Percentiles rank a stretch among this genome's conserved stretches.
phyloP scores from a whole-genome alignment of 2,329 filamentous ascomycete species.

The Zasmidium angulare region DNA sequence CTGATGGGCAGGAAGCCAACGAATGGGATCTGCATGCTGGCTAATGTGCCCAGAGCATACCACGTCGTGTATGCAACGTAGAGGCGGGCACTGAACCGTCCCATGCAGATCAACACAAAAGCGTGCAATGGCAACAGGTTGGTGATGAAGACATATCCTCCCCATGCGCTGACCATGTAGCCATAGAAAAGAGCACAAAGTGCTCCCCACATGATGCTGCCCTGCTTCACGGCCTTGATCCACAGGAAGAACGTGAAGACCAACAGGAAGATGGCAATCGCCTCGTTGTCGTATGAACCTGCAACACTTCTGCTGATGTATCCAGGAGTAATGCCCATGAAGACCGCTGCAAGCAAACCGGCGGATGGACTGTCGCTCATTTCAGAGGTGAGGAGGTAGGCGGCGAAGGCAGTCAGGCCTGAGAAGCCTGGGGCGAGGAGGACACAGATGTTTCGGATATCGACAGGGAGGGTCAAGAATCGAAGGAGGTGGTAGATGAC shows the following conservation, averaged over 20 bases:
- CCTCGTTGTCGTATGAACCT: constrained; percentile 98
- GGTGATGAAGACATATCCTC: constrained; percentile 99
- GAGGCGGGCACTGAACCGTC: constrained; percentile 86
- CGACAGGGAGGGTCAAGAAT: constrained; percentile 84
- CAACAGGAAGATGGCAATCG: constrained; percentile 96
- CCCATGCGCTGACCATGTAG: constrained; percentile 99
- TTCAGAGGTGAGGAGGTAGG: constrained; percentile 94
- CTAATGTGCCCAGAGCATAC: constrained; percentile 93
- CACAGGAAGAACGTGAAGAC: constrained; percentile 98
- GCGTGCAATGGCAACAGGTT: constrained; percentile 92
- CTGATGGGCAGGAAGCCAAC: constrained; percentile 95
- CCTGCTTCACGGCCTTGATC: constrained; percentile 97
- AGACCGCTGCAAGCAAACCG: constrained; percentile 86
- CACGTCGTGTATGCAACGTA: constrained; percentile 98
- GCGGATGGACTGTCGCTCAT: constrained; percentile 96
- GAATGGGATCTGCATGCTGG: constrained; percentile 99
- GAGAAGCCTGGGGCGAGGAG: constrained; percentile 93
- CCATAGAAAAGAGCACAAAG: constrained; percentile 95
- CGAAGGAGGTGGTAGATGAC: constrained; percentile 93
- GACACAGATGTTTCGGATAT: constrained; percentile 98
- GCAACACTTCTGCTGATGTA: constrained; percentile 98
- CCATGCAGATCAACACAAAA: constrained; percentile 94
- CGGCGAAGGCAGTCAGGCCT: constrained; percentile 85
- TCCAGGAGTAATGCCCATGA: constrained; percentile 96
- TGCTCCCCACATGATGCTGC: constrained; percentile 94